Conservation (phyloP, 2,329 filamentous ascomycete genomes). For the Calonectria ilicicola region DNA sequence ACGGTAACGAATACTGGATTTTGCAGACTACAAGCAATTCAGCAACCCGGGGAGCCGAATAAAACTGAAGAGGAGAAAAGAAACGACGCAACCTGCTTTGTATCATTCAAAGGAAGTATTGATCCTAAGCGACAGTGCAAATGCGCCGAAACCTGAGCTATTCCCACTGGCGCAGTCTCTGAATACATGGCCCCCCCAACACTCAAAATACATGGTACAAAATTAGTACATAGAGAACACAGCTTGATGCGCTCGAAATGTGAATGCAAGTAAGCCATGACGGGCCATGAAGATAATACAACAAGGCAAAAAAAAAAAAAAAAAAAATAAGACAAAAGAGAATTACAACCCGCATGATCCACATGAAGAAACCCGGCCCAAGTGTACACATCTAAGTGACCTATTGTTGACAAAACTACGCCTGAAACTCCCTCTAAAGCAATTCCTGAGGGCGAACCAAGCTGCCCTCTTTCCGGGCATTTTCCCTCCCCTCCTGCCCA, state of each 20-base stretch:
- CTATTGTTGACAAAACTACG: slow-evolving; percentile 8
- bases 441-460: neutral
- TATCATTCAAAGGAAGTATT: neutral
- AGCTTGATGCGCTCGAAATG: neutral
- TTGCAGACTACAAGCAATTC: too few relatives aligned
- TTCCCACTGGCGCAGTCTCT: neutral
- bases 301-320: neutral
- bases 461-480: neutral
- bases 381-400: neutral
- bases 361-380: neutral
- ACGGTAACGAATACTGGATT: too few relatives aligned
- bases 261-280: neutral
- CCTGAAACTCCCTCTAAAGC: slow-evolving; percentile 8
- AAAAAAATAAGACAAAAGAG: neutral
- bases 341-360: neutral
- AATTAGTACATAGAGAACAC: neutral
- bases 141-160: neutral
- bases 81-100: neutral
- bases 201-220: neutral
- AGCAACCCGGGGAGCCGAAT: too few relatives aligned
- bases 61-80: too few relatives aligned
- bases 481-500: neutral
- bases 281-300: neutral
- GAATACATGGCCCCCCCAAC: neutral
- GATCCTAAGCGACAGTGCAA: too few relatives aligned